Evolutionary conservation across 2,329 filamentous ascomycete species (phyloP).

Genomic region (Huntiella abstrusa): DNA sequence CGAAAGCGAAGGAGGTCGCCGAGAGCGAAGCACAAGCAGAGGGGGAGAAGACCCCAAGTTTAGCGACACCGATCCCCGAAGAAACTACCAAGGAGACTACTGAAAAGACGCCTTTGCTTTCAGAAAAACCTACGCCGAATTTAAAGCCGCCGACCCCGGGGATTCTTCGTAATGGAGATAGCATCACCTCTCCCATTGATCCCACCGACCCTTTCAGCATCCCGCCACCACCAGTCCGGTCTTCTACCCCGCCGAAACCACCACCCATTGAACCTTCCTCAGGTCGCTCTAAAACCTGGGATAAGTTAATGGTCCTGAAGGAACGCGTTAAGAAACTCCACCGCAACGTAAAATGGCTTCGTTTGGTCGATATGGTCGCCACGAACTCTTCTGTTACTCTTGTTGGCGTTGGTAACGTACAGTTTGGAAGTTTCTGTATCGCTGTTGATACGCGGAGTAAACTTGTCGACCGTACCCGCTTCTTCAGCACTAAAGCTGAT

Average conservation of each 20-base stretch:
- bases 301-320: slow-evolving; percentile 57
- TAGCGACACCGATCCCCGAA: background rate
- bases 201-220: slow-evolving; percentile 7
- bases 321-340: slow-evolving; percentile 76
- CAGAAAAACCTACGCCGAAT: background rate
- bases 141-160: slow-evolving; percentile 8
- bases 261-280: slow-evolving; percentile 14
- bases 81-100: background rate
- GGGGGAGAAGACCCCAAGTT: background rate
- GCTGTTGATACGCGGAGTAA: slow-evolving; percentile 82
- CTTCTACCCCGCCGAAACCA: slow-evolving; percentile 6
- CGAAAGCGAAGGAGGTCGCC: slow-evolving; percentile 15
- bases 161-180: slow-evolving; percentile 15
- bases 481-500: slow-evolving; percentile 47
- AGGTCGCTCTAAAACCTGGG: slow-evolving; percentile 57
- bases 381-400: slow-evolving; percentile 61
- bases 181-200: slow-evolving; percentile 12
- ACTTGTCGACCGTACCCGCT: slow-evolving; percentile 74
- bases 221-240: slow-evolving; percentile 13
- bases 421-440: slow-evolving; percentile 67
- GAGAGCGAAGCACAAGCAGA: slow-evolving; percentile 6
- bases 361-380: slow-evolving; percentile 74
- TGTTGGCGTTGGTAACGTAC: slow-evolving; percentile 63
- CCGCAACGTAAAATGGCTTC: slow-evolving; percentile 69
- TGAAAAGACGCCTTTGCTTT: background rate